phyloP scores from a whole-genome alignment of 805 yeast genomes.

The Metahyphopichia silvanorum region DNA sequence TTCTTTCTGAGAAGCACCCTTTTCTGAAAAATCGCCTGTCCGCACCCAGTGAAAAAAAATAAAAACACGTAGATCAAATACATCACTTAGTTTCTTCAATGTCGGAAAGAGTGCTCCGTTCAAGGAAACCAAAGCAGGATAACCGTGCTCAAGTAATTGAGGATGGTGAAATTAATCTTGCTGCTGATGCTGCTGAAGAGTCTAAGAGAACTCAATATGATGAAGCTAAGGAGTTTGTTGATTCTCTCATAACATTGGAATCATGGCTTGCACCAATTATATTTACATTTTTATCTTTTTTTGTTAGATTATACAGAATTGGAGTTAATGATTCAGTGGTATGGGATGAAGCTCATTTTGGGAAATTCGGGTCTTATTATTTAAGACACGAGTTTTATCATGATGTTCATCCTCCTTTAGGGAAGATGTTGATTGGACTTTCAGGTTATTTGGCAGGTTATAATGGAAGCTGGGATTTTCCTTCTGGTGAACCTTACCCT shows the following conservation, averaged over 20 bases:
- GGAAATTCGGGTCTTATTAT: constrained; percentile 80
- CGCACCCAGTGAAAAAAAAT: too few species aligned
- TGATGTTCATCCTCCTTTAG: constrained; percentile 87
- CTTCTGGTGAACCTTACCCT: constrained; percentile 64
- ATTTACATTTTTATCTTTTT: constrained; percentile 68
- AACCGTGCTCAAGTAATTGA: constrained; percentile 2
- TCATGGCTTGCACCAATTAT: constrained; percentile 53
- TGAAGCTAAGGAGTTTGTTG: constrained; percentile 24
- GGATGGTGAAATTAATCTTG: too few species aligned
- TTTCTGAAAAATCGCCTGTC: too few species aligned
- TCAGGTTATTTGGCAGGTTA: constrained; percentile 83
- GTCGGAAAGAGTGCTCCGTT: constrained; percentile 14
- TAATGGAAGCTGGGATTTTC: constrained; percentile 72
- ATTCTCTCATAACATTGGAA: constrained; percentile 26
- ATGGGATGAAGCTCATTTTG: constrained; percentile 93
- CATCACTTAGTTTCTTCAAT: too few species aligned
- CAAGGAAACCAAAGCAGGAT: constrained; percentile 8
- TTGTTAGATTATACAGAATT: constrained; percentile 59
- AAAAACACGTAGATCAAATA: too few species aligned
- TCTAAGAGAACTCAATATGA: constrained; percentile 19
- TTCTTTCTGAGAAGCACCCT: too few species aligned
- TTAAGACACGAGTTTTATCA: constrained; percentile 76
- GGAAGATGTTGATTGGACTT: constrained; percentile 75
- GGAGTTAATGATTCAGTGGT: constrained; percentile 58
- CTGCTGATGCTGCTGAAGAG: constrained; percentile 14